phyloP scores from a whole-genome alignment of 371 early-diverging fungal genomes.

The Mucor circinelloides region DNA sequence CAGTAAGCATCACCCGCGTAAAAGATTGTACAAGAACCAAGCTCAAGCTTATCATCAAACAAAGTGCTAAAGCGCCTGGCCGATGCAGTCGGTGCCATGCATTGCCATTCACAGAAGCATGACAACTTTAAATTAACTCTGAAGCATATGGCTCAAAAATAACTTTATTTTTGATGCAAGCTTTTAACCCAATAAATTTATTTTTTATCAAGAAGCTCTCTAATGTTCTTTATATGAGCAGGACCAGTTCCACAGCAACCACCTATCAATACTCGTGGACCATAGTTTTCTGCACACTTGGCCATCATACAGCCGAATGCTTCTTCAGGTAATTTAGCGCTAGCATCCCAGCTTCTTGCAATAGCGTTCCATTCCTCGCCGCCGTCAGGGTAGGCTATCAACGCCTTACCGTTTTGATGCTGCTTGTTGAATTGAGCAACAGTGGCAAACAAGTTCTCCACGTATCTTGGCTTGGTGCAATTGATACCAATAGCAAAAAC shows the following conservation, averaged over 20 bases:
- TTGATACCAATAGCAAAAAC: constrained; percentile 60
- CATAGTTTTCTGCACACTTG: constrained; percentile 19
- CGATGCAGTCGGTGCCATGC: background rate
- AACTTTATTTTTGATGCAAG: too few relatives aligned
- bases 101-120: background rate
- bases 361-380: constrained; percentile 49
- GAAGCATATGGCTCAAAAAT: background rate
- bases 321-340: constrained; percentile 23
- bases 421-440: constrained; percentile 2
- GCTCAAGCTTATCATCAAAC: too few relatives aligned
- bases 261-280: constrained; percentile 42
- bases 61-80: too few relatives aligned
- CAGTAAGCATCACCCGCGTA: too few relatives aligned
- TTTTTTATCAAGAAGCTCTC: background rate
- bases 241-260: constrained; percentile 56
- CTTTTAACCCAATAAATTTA: background rate
- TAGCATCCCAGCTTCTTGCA: constrained; percentile 31
- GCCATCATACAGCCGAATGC: constrained; percentile 35
- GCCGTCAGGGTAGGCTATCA: constrained; percentile 50
- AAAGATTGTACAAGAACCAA: too few relatives aligned
- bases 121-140: background rate
- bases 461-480: constrained; percentile 54
- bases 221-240: constrained; percentile 29
- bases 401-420: constrained; percentile 11
- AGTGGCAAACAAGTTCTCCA: constrained; percentile 19